Evolutionary conservation across 768 basidiomycete species (phyloP).

Genomic region (Sarcomyxa edulis): DNA sequence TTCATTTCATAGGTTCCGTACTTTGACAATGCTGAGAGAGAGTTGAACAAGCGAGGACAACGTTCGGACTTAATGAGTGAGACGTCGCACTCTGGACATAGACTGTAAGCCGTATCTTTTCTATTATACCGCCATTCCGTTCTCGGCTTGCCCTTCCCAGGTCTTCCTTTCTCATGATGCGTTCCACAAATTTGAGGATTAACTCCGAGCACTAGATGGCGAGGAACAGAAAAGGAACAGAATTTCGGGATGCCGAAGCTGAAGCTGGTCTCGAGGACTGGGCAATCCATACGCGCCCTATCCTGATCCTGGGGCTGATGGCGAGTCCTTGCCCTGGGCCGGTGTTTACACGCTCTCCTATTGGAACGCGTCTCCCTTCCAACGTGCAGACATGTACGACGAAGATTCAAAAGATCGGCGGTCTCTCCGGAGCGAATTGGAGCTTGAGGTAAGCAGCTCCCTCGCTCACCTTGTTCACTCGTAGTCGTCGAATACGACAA

Average conservation of each 20-base stretch:
- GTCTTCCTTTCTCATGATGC: conserved; percentile 83
- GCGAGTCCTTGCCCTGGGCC: conserved; percentile 28
- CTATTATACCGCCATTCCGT: neutral
- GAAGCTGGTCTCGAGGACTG: conserved; percentile 59
- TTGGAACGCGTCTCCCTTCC: conserved; percentile 85
- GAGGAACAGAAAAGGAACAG: conserved; percentile 85
- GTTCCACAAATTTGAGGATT: conserved; percentile 88
- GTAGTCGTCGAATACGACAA: no score
- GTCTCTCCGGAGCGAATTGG: conserved; percentile 68
- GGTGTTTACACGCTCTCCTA: conserved; percentile 64
- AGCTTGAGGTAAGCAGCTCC: no score
- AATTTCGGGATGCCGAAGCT: conserved; percentile 67
- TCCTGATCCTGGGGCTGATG: conserved; percentile 38
- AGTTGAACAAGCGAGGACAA: conserved; percentile 51
- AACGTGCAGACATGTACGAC: conserved; percentile 70
- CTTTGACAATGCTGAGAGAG: conserved; percentile 85
- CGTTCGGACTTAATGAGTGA: conserved; percentile 53
- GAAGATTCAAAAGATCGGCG: conserved; percentile 75
- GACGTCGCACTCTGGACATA: conserved; percentile 80
- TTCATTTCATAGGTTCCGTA: conserved; percentile 69
- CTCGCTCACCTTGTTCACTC: no score
- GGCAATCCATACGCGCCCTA: conserved; percentile 81
- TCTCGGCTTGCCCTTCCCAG: conserved; percentile 31
- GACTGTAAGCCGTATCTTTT: conserved; percentile 57
- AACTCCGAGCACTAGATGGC: conserved; percentile 73